Evolutionary conservation across 208 protist species (phyloP).

Genomic region (Acanthamoeba sp.): DNA sequence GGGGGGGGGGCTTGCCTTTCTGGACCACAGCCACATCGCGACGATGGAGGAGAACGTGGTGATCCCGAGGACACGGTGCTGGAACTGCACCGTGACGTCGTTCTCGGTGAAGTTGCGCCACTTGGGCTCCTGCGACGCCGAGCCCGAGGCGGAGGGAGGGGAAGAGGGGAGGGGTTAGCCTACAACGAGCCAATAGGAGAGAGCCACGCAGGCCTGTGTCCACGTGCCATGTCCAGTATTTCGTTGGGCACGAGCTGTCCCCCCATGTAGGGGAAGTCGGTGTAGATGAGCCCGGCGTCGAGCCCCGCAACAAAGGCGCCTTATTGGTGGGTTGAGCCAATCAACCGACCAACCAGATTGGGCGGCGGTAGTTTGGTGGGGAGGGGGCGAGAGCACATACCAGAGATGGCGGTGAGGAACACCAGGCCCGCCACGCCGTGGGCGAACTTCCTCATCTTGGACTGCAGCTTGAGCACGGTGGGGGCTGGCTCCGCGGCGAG

Average conservation of each 20-base stretch:
- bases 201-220: neutral
- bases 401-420: conserved; percentile 69
- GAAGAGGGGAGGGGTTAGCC: no score
- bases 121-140: conserved; percentile 71
- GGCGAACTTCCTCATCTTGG: conserved; percentile 1
- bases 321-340: conserved; percentile 45
- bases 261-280: conserved; percentile 88
- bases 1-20: neutral
- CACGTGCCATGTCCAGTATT: neutral
- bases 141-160: no score
- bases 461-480: conserved; percentile 26
- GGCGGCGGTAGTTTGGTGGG: conserved; percentile 25
- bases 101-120: conserved; percentile 87
- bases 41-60: conserved; percentile 71
- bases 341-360: neutral
- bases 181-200: no score
- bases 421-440: conserved; percentile 41
- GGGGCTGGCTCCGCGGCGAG: neutral
- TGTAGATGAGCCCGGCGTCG: conserved; percentile 89
- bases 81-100: conserved; percentile 87
- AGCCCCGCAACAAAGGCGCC: conserved; percentile 89
- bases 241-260: conserved; percentile 80
- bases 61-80: conserved; percentile 87
- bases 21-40: conserved; percentile 43
- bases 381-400: conserved; percentile 61